Conservation (phyloP, 805 yeast genomes). For the Candida hungchunana region DNA sequence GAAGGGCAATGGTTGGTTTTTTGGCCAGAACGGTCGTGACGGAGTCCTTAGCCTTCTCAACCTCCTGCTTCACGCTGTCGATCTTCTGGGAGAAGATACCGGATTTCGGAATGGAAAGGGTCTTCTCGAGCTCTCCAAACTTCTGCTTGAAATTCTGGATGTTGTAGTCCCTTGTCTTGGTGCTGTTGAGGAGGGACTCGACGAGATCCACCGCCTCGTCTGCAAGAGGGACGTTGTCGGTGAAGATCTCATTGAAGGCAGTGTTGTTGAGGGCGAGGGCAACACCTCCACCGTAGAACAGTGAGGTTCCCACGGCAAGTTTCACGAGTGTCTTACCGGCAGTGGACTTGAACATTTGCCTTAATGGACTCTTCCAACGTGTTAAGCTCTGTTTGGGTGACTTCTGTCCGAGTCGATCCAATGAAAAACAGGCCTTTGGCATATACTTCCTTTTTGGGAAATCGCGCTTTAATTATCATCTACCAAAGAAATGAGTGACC, state of each 20-base stretch:
- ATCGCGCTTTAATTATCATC: not conserved
- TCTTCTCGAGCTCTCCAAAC: constrained; percentile 35
- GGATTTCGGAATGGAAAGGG: constrained; percentile 36
- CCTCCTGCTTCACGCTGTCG: constrained; percentile 22
- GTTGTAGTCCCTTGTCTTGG: constrained; percentile 26
- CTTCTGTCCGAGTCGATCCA: constrained; percentile 8
- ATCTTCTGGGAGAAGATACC: constrained; percentile 34
- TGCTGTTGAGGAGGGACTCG: constrained; percentile 33
- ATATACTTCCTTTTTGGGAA: constrained; percentile 7
- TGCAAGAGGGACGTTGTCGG: constrained; percentile 62
- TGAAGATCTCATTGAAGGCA: constrained; percentile 55
- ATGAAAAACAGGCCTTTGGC: constrained; percentile 7
- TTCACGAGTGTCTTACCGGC: constrained; percentile 30
- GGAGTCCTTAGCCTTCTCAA: constrained; percentile 15
- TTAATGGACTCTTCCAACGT: too few relatives aligned
- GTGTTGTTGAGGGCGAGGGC: constrained; percentile 52
- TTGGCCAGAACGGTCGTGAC: constrained; percentile 6
- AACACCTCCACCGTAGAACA: constrained; percentile 57
- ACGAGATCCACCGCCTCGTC: constrained; percentile 47
- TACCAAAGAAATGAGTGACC: not conserved
- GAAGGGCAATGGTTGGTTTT: constrained; percentile 13
- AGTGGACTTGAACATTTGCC: constrained; percentile 29
- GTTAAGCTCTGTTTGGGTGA: not conserved
- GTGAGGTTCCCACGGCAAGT: constrained; percentile 29
- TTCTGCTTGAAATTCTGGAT: constrained; percentile 35